Base-by-base conservation (phyloP, 352 stramenopile species). In the Thraustochytrium sp. region DNA sequence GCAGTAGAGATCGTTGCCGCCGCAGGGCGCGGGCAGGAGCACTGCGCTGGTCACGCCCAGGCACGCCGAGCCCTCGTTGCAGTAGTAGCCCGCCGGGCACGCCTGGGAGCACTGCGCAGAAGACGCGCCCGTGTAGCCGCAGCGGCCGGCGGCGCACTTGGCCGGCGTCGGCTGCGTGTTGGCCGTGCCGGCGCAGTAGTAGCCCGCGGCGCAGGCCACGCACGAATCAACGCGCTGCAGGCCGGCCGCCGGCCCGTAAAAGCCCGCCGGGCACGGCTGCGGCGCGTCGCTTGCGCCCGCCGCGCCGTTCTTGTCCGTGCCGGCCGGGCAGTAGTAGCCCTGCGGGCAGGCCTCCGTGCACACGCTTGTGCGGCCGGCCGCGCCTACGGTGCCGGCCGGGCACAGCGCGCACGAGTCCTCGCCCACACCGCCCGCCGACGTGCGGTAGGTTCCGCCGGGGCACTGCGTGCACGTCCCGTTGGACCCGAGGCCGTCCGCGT, bases 281-380 rank as follows among this genome's bases (percentile, higher is more conserved):
- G 8, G 61, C 5, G 8, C 61, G 21, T 48, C 3, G 5, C 8
- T 4, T 23, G 61, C 48, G 61, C 48, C 29, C 18, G n/a, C n/a
- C 3, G 5, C 23, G 5, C 4, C 61, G 8, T 5, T 34, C 61
- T 8, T 11, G 36, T 23, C 48, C 8, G 61, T 73, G 5, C 65
- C 65, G 3, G 23, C 40, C n/a, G 65, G 65, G 42, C 65, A 78
- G 46, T 61, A 78, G 65, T 61, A 78, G 36, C 65, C 65, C 1
- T 44, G 26, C 1, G 44, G 65, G 42, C 65, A 78, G 3, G 16
- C 34, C 13, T 29, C 34, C 11, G 23, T 8, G 65, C 65, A 78
- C 11, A 48, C 16, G 40, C 34, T 78, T 2, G 5, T 9, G 21
- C 42, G n/a, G 21, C 65, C 65, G 8, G 36, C 65, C 8, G n/a